Evolutionary conservation across 441 rosid genomes (phyloP).

Genomic region (Daphne laureola): DNA sequence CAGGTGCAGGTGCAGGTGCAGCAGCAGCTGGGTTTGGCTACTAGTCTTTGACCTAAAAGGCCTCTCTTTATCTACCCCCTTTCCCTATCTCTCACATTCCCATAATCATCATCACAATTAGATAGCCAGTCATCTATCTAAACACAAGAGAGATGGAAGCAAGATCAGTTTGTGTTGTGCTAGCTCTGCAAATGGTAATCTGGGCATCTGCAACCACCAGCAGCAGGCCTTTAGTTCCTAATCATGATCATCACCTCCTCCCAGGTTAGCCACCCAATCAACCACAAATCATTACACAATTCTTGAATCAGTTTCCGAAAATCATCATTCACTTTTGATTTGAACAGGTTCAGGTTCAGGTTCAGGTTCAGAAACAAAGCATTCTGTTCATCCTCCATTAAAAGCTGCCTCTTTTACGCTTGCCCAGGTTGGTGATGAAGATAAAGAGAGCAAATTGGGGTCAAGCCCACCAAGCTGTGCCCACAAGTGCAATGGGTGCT

Average conservation of each 20-base stretch:
- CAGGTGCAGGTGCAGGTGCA: too few species aligned
- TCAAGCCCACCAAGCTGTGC: slow-evolving; percentile 60
- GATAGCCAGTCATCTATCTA: slow-evolving; percentile 9
- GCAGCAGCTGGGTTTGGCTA: too few species aligned
- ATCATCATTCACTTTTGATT: neutral
- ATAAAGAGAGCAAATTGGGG: slow-evolving; percentile 26
- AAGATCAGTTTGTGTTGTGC: slow-evolving; percentile 11
- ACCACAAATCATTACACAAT: neutral
- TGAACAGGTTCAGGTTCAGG: neutral
- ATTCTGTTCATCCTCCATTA: neutral
- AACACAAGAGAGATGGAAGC: slow-evolving; percentile 11
- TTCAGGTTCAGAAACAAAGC: neutral
- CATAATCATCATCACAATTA: slow-evolving; percentile 4
- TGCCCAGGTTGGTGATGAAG: neutral
- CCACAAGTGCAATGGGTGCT: slow-evolving; percentile 49
- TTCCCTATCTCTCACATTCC: slow-evolving; percentile 2
- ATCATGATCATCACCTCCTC: slow-evolving; percentile 16
- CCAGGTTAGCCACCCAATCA: slow-evolving; percentile 20
- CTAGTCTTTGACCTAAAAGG: neutral
- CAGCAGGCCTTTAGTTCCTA: slow-evolving; percentile 9
- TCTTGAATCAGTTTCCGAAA: neutral
- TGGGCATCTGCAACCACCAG: slow-evolving; percentile 8
- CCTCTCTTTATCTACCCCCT: slow-evolving; percentile 2
- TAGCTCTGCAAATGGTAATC: slow-evolving; percentile 14
- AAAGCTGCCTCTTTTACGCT: slow-evolving; percentile 3